Base-by-base conservation (phyloP, 257 asterid species). In the Ballota nigra region DNA sequence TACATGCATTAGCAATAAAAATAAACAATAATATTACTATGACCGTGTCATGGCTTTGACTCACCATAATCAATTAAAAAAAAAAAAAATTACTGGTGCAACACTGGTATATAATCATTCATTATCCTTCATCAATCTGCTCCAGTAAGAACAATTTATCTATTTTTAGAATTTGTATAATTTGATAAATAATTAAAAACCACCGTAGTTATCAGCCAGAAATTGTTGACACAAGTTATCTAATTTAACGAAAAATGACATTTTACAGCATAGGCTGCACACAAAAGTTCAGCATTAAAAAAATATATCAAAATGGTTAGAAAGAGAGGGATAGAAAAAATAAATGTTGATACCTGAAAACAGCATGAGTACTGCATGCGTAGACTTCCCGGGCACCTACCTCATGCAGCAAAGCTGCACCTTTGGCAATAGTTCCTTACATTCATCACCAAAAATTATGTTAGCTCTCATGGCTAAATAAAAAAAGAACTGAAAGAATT, bases 331-430 rank as follows among this genome's bases (percentile, higher is more conserved):
- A 58, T 24, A 70, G 23, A 41, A 40, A 56, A 64, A 72, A 18
- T n/a, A n/a, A 62, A 23, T 45, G 43, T 8, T 7, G 24, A 74
- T 31, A 89, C 98, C 98, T 94, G 75, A 94, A 89, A 69, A 94
- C 97, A 70, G 99, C 97, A 79, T 94, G 99, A 31, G 96, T 89
- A 68, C 97, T 24, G 83, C 97, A 94, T 18, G 99, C 99, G 79
- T 94, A 94, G 58, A 94, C 97, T 82, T 94, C 99, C 71, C 96
- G 86, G 51, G 99, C 99, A 52, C 99, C 99, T 78, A 80, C 92
- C 73, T 88, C 90, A 29, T 88, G 99, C 68, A 94, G 80, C 78
- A 94, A 83, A 60, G 89, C 97, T 38, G 99, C 99, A 52, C 99
- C 99, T 79, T 94, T 87, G 62, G 95, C 80, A 77, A 94, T 94